Base-by-base conservation (phyloP, 805 yeast genomes). In the Kodamaea laetipori region DNA sequence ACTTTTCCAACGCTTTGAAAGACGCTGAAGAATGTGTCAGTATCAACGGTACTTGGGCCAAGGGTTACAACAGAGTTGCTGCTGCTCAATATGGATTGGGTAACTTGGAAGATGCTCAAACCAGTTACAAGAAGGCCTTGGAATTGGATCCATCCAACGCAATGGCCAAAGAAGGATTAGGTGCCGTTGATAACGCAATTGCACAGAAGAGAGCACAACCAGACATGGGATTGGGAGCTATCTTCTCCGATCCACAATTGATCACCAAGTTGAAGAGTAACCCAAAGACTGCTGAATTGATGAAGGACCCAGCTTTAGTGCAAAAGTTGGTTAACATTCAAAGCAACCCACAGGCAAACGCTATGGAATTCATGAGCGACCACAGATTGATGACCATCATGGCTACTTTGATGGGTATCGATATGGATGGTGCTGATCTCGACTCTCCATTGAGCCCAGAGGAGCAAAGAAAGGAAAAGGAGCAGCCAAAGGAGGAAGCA, bases 31-130 rank as follows among this genome's bases (percentile, higher is more conserved):
- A 85, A 58, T 86, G 96, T 68, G 82, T 86, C 42, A 76, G 79
- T 56, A 81, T 90, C 67, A 88, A 86, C 51, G 83, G 90, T 11
- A 52, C 84, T 2, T 94, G 98, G 98, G 90, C 97, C 16, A 94
- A 94, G 68, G 99, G 98, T 37, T 87, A 86, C 73, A 86, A 82
- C 58, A 83, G 99, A 67, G 85, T 86, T 27, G 99, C 88, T 47
- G 90, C 97, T 51, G 99, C 99, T 24, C 80, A 84, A 39, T 84
- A 75, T 57, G 99, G 99, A n/a, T 71, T 86, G 47, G 89, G 89
- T 12, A 78, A 86, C 47, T 76, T 83, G 39, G 90, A 86, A 23
- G 86, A 79, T 16, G 94, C 98, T 36, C 78, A 78, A 53, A 64
- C 65, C 19, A 73, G 85, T 18, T 92, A 89, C 66, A 71, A 81